Conservation (phyloP, 768 basidiomycete genomes). For the Grammothele lineata region DNA sequence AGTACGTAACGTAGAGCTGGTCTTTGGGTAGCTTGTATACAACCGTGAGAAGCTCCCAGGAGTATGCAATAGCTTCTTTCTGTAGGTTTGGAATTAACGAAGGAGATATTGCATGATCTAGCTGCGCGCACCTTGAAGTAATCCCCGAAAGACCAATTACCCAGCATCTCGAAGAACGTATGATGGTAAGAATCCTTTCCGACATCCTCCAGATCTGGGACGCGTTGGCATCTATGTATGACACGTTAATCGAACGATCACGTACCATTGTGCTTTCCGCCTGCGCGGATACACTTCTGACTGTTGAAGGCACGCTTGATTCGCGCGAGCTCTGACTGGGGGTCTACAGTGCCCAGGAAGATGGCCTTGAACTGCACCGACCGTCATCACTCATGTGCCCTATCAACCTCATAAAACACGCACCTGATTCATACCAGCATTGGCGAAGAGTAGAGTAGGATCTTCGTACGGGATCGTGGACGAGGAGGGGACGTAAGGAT, state of each 20-base stretch:
- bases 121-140: constrained; percentile 85
- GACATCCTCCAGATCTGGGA: constrained; percentile 92
- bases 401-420: constrained; percentile 6
- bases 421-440: constrained; percentile 97
- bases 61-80: constrained; percentile 91
- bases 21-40: constrained; percentile 88
- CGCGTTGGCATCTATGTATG: constrained; percentile 1
- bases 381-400: background rate
- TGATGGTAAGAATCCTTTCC: constrained; percentile 98
- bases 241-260: constrained; percentile 6
- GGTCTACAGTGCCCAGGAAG: constrained; percentile 97
- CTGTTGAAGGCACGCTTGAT: constrained; percentile 92
- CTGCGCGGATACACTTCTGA: constrained; percentile 98
- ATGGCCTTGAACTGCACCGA: constrained; percentile 83
- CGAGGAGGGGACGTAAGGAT: constrained; percentile 88
- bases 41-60: constrained; percentile 91
- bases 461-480: constrained; percentile 96
- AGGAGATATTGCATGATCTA: too few relatives aligned
- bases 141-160: constrained; percentile 99
- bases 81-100: too few relatives aligned
- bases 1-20: constrained; percentile 95
- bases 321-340: constrained; percentile 85
- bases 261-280: constrained; percentile 96
- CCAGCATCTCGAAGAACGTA: constrained; percentile 99
- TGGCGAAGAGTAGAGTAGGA: constrained; percentile 95